These are phyloP conservation scores for Cercospora nicotianae DNA, from an alignment of 2,329 filamentous ascomycete genomes.

Conservation along the genomic window DNA sequence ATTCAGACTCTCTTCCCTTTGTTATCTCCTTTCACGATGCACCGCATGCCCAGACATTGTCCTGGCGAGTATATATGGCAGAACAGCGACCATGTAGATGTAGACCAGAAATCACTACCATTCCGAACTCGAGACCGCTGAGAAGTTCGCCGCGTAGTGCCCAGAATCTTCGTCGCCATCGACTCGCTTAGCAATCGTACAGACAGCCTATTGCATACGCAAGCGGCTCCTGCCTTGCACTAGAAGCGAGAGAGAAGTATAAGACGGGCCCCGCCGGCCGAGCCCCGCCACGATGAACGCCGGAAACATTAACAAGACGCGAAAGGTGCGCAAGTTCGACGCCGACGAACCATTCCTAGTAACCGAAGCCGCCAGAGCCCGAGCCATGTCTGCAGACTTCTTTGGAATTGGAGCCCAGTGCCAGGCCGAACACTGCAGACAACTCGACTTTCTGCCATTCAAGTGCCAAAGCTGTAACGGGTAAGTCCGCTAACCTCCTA, in stretches of 20 bases:
- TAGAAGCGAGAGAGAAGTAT: background rate
- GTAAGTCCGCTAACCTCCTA: constrained; percentile 34
- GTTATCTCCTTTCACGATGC: background rate
- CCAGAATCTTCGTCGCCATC: constrained; percentile 28
- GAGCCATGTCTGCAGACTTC: constrained; percentile 57
- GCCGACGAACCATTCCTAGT: background rate
- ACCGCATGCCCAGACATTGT: background rate
- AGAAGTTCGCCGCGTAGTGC: constrained; percentile 3
- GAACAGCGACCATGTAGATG: background rate
- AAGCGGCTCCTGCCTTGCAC: constrained; percentile 1
- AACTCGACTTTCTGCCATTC: constrained; percentile 95
- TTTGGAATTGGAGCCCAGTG: constrained; percentile 88
- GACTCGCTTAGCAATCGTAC: constrained; percentile 17
- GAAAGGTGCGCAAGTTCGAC: constrained; percentile 51
- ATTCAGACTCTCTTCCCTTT: background rate
- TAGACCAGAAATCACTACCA: background rate
- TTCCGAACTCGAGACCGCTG: background rate
- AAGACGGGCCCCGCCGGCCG: background rate
- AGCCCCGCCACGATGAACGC: constrained; percentile 17
- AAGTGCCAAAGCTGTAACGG: constrained; percentile 82
- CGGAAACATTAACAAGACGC: constrained; percentile 13
- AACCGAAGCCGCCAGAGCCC: background rate
- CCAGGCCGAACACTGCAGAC: constrained; percentile 85
- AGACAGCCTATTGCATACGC: constrained; percentile 17
- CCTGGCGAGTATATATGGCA: background rate